Conservation (phyloP, 2,329 filamentous ascomycete genomes). For the Aureobasidium sp. region DNA sequence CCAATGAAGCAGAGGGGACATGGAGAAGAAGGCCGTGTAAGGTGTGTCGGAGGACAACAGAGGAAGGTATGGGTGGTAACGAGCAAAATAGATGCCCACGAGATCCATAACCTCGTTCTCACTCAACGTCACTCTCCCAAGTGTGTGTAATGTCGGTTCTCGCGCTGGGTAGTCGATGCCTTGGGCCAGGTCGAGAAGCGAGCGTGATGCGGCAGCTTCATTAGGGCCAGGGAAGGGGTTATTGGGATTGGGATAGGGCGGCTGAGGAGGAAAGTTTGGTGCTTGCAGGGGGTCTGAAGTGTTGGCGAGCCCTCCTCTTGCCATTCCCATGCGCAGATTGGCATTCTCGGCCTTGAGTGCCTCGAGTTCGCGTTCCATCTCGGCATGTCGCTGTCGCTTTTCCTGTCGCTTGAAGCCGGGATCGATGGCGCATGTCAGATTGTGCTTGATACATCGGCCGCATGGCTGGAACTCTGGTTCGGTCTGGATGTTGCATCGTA, state of each 20-base stretch:
- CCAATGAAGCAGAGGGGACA: constrained; percentile 81
- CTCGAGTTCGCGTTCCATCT: constrained; percentile 80
- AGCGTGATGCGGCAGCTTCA: constrained; percentile 33
- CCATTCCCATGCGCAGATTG: constrained; percentile 14
- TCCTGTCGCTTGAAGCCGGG: constrained; percentile 80
- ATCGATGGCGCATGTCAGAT: constrained; percentile 78
- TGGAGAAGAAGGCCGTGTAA: constrained; percentile 57
- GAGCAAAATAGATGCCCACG: constrained; percentile 67
- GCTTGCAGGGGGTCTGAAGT: not conserved
- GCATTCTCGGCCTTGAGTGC: constrained; percentile 34
- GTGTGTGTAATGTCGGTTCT: constrained; percentile 53
- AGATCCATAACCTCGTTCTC: constrained; percentile 45
- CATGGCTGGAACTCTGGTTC: constrained; percentile 67
- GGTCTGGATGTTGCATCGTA: constrained; percentile 77
- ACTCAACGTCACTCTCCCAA: constrained; percentile 40
- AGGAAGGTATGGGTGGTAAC: constrained; percentile 71
- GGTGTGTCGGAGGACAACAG: constrained; percentile 63
- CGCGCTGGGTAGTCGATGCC: constrained; percentile 44
- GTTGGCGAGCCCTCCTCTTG: constrained; percentile 14
- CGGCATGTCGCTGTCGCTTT: constrained; percentile 74
- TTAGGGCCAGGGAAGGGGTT: constrained; percentile 29
- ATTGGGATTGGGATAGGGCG: constrained; percentile 14
- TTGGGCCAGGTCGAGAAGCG: constrained; percentile 33
- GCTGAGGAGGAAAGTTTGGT: not conserved
- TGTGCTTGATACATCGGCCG: constrained; percentile 69